Conservation (phyloP, 2,329 filamentous ascomycete species). For the Alternaria tenuissima region DNA sequence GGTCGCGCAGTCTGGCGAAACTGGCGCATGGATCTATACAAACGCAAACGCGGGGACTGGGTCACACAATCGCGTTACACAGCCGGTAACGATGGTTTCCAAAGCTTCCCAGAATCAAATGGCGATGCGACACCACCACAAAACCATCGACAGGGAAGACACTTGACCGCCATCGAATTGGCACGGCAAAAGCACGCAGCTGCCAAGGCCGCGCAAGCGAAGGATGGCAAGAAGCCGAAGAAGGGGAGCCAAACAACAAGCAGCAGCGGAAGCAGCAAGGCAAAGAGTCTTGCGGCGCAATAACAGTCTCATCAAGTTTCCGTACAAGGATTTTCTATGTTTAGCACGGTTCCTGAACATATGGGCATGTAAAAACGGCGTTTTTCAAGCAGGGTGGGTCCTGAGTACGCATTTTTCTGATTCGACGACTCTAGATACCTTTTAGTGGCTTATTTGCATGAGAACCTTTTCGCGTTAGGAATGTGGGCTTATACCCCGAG, state of each 20-base stretch:
- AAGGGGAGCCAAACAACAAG: conserved; percentile 26
- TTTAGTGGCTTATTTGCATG: conserved; percentile 13
- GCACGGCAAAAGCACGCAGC: conserved; percentile 66
- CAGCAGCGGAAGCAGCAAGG: conserved; percentile 36
- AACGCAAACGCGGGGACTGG: conserved; percentile 70
- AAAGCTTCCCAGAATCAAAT: conserved; percentile 57
- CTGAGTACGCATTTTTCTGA: conserved; percentile 23
- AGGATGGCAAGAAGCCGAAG: conserved; percentile 37
- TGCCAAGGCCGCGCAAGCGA: conserved; percentile 50
- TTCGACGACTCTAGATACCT: conserved; percentile 45
- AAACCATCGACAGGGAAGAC: conserved; percentile 35
- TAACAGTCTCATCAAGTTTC: conserved; percentile 11
- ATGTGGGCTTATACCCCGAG: conserved; percentile 2
- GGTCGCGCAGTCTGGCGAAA: conserved; percentile 76
- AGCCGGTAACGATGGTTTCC: conserved; percentile 61
- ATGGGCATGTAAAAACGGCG: conserved; percentile 26
- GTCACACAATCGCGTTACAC: conserved; percentile 64
- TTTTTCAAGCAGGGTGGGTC: conserved; percentile 23
- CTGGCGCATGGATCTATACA: conserved; percentile 77
- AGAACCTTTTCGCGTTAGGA: conserved; percentile 7
- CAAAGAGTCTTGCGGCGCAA: conserved; percentile 36
- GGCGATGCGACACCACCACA: conserved; percentile 22
- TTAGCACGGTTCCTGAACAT: conserved; percentile 22
- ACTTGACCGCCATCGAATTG: conserved; percentile 59
- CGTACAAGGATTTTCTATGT: conserved; percentile 16